A percentile compares a stretch with the other conserved stretches of the same genome.
Evolutionary conservation across 164 flowering plant species (phyloP).

Genomic region (Aristolochia fimbriata): DNA sequence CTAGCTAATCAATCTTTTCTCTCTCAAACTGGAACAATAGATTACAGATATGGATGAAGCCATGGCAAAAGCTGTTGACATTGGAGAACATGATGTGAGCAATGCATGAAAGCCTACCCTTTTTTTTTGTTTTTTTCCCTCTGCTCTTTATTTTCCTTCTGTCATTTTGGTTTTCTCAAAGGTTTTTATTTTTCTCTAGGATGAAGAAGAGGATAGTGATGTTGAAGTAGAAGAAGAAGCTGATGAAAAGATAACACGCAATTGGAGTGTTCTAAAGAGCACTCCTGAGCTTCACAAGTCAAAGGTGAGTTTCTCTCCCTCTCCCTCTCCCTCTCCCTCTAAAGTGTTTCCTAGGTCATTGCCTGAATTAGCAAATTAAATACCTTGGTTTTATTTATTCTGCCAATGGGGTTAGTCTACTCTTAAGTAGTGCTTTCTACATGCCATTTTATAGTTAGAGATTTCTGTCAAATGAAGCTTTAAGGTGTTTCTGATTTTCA

Average conservation of each 20-base stretch:
- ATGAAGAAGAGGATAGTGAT: slow-evolving; percentile 57
- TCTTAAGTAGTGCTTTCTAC: not conserved
- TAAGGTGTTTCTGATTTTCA: not conserved
- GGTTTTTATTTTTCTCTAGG: slow-evolving; percentile 20
- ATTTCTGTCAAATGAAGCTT: not conserved
- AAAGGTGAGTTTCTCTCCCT: slow-evolving; percentile 39
- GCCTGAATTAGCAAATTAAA: not conserved
- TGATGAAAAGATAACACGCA: slow-evolving; percentile 67
- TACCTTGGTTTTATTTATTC: not conserved
- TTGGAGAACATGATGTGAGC: slow-evolving; percentile 89
- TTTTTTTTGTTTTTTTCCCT: not conserved
- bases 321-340: too few relatives aligned
- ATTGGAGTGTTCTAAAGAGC: slow-evolving; percentile 83
- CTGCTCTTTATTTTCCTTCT: not conserved
- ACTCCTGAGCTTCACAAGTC: slow-evolving; percentile 58
- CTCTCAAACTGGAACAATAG: slow-evolving; percentile 19
- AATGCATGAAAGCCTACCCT: not conserved
- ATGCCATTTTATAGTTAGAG: not conserved
- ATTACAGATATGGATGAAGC: slow-evolving; percentile 83
- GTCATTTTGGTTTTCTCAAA: not conserved
- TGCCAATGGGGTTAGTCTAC: not conserved
- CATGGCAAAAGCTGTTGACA: slow-evolving; percentile 93
- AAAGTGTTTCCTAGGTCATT: not conserved
- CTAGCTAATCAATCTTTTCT: not conserved
- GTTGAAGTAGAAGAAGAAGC: slow-evolving; percentile 35